Evolutionary conservation across 352 stramenopile species (phyloP).

Genomic region (Globisporangium echinulatum): DNA sequence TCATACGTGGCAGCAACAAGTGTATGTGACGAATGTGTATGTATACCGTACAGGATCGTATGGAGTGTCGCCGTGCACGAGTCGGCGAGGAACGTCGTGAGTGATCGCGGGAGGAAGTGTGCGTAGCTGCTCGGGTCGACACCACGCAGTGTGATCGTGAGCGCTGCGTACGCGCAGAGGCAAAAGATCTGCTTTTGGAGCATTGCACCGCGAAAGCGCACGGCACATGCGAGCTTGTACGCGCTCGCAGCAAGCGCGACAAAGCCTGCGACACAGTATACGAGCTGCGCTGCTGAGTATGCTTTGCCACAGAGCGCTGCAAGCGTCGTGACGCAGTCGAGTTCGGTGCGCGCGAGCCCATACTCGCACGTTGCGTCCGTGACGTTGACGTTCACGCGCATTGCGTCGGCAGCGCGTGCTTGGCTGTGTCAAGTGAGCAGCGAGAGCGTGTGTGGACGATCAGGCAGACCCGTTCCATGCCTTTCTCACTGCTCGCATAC

Average conservation of each 20-base stretch:
- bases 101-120: constrained; percentile 30
- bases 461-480: too few species aligned
- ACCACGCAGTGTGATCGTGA: constrained; percentile 49
- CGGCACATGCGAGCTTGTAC: constrained; percentile 38
- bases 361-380: constrained; percentile 46
- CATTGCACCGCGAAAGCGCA: constrained; percentile 26
- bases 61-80: constrained; percentile 55
- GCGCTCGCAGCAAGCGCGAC: constrained; percentile 21
- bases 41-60: constrained; percentile 40
- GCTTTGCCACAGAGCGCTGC: constrained; percentile 22
- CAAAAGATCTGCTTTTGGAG: constrained; percentile 50
- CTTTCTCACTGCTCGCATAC: not conserved
- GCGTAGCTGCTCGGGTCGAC: constrained; percentile 49
- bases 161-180: constrained; percentile 35
- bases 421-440: not conserved
- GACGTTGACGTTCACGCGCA: constrained; percentile 17
- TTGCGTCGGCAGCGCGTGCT: not conserved
- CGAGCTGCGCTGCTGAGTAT: constrained; percentile 33
- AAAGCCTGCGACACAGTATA: constrained; percentile 36
- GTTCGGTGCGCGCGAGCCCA: constrained; percentile 32
- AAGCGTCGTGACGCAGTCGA: constrained; percentile 35
- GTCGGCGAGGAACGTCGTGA: constrained; percentile 42
- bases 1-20: too few species aligned
- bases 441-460: not conserved
- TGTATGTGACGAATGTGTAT: not conserved